phyloP scores from a whole-genome alignment of 2,329 filamentous ascomycete species.

The Periglandula ipomoeae region DNA sequence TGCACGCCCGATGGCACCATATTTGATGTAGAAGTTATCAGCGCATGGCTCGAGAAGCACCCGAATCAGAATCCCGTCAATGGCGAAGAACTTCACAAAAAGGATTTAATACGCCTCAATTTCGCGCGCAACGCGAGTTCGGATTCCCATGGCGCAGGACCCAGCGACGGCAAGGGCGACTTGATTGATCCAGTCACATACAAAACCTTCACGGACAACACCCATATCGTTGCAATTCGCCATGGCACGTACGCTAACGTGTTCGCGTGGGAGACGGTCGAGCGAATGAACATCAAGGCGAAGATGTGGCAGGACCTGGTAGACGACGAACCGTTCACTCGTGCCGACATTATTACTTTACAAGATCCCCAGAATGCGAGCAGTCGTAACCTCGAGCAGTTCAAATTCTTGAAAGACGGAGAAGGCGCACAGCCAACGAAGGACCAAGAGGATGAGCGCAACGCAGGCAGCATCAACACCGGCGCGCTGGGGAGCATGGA shows the following conservation, averaged over 20 bases:
- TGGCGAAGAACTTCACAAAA: slow-evolving; percentile 66
- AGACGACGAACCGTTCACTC: slow-evolving; percentile 74
- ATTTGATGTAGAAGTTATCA: slow-evolving; percentile 91
- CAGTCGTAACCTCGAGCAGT: slow-evolving; percentile 72
- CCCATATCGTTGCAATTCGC: slow-evolving; percentile 82
- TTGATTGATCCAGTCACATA: slow-evolving; percentile 94
- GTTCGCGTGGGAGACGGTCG: slow-evolving; percentile 91
- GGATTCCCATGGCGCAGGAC: slow-evolving; percentile 36
- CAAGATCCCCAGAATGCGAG: slow-evolving; percentile 92
- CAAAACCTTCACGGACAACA: slow-evolving; percentile 97
- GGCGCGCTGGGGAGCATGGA: slow-evolving; percentile 68
- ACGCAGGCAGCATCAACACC: slow-evolving; percentile 64
- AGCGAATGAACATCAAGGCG: slow-evolving; percentile 89
- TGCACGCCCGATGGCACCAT: slow-evolving; percentile 82
- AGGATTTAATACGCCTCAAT: slow-evolving; percentile 82
- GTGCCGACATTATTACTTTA: slow-evolving; percentile 89
- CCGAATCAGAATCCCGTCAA: slow-evolving; percentile 78
- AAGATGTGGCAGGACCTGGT: slow-evolving; percentile 94
- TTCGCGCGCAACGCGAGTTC: slow-evolving; percentile 83
- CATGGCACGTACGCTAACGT: slow-evolving; percentile 83
- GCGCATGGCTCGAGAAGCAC: slow-evolving; percentile 90
- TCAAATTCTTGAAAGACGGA: slow-evolving; percentile 84
- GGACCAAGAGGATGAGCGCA: slow-evolving; percentile 60
- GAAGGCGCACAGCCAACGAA: slow-evolving; percentile 57
- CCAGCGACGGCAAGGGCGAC: slow-evolving; percentile 55